Evolutionary conservation across 169 alveolate genomes (phyloP).

Genomic region (Plasmodium falciparum): DNA sequence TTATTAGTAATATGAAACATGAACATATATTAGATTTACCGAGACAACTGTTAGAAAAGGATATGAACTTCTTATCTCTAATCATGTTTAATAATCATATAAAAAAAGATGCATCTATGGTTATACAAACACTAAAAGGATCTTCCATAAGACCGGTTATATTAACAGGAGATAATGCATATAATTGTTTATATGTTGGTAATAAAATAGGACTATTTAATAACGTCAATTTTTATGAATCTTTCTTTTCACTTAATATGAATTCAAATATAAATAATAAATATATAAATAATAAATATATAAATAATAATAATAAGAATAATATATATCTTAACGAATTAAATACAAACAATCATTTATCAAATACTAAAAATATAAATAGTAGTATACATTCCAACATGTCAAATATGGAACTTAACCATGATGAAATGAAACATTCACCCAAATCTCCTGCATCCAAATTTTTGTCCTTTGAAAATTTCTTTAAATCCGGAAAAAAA

Average conservation of each 20-base stretch:
- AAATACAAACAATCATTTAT: too few species aligned
- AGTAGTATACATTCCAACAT: not conserved
- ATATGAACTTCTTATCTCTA: conserved; percentile 80
- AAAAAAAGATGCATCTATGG: conserved; percentile 79
- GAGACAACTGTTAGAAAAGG: conserved; percentile 79
- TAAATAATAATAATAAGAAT: not conserved
- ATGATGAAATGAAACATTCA: not conserved
- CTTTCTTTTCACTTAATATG: conserved; percentile 39
- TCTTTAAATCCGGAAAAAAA: conserved; percentile 18
- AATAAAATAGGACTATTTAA: conserved; percentile 81
- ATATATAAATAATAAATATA: not conserved
- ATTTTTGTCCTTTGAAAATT: conserved; percentile 66
- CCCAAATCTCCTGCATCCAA: conserved; percentile 14
- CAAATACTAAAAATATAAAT: too few species aligned
- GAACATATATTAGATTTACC: conserved; percentile 30
- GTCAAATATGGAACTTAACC: not conserved
- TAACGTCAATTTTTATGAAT: conserved; percentile 32
- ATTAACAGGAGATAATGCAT: conserved; percentile 86
- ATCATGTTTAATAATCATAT: conserved; percentile 84
- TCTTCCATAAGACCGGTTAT: conserved; percentile 86
- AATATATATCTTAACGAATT: too few species aligned
- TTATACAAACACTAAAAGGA: conserved; percentile 79
- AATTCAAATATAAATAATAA: conserved; percentile 12
- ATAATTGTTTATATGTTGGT: conserved; percentile 85
- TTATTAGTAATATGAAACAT: conserved; percentile 19